phyloP scores from a whole-genome alignment of 116 monocot species.

The Papilionanthe hybrid region DNA sequence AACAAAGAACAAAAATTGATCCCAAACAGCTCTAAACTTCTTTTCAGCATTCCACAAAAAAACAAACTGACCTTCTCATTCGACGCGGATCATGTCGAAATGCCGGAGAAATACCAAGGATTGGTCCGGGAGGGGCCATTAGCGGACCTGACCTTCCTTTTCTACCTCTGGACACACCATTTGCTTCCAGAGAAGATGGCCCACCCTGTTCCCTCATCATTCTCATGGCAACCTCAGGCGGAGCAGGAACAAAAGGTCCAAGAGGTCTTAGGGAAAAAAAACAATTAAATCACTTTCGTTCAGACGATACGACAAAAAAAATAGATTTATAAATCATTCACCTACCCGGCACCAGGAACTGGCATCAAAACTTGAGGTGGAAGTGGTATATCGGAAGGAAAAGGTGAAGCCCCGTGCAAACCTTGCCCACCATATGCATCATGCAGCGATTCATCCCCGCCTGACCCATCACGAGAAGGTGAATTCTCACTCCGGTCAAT shows the following conservation, averaged over 20 bases:
- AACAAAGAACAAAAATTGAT: no score
- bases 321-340: neutral
- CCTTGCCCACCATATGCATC: conserved; percentile 69
- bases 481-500: conserved; percentile 43
- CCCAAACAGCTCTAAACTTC: no score
- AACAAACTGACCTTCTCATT: conserved; percentile 62
- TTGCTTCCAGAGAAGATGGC: conserved; percentile 52
- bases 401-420: conserved; percentile 53
- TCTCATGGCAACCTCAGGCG: conserved; percentile 93
- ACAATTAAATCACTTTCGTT: neutral
- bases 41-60: neutral
- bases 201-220: conserved; percentile 95
- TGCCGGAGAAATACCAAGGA: conserved; percentile 50
- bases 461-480: conserved; percentile 45
- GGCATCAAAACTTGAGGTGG: conserved; percentile 90
- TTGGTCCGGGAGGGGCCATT: conserved; percentile 47
- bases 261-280: conserved; percentile 47
- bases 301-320: neutral
- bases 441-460: conserved; percentile 51
- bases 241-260: conserved; percentile 95
- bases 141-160: conserved; percentile 50
- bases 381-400: conserved; percentile 74
- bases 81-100: conserved; percentile 85
- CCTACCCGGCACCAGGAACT: conserved; percentile 98
- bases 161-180: conserved; percentile 60